phyloP scores from a whole-genome alignment of 192 early-diverging fungal species.

The Allomyces macrogynus region DNA sequence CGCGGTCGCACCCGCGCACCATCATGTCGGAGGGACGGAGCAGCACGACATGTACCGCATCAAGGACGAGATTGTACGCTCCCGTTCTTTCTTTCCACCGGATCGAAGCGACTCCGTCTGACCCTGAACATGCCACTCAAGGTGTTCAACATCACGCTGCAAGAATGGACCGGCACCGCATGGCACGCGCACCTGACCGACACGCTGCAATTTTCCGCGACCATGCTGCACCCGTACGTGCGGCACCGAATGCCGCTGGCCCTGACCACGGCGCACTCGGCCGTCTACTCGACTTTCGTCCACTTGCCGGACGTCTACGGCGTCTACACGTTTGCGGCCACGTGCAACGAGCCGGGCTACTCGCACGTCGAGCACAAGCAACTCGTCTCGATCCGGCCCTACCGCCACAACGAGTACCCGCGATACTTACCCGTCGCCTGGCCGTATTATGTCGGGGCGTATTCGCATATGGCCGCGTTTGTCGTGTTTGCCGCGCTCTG shows the following conservation, averaged over 20 bases:
- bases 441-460: constrained; percentile 78
- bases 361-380: constrained; percentile 52
- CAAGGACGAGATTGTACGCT: constrained; percentile 59
- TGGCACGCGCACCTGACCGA: constrained; percentile 70
- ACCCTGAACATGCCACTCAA: constrained; percentile 12
- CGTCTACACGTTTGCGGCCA: constrained; percentile 88
- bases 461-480: constrained; percentile 69
- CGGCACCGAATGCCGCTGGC: constrained; percentile 38
- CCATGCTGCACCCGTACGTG: constrained; percentile 96
- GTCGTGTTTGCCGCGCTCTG: constrained; percentile 61
- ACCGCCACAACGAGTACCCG: constrained; percentile 88
- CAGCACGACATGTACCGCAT: constrained; percentile 72
- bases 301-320: constrained; percentile 86
- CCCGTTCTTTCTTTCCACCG: neutral
- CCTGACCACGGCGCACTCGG: constrained; percentile 6
- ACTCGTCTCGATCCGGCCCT: constrained; percentile 68
- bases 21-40: constrained; percentile 39
- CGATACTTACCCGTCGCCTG: constrained; percentile 78
- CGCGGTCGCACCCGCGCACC: constrained; percentile 39
- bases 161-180: constrained; percentile 49
- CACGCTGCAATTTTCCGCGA: constrained; percentile 77
- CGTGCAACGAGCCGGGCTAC: constrained; percentile 72
- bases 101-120: neutral
- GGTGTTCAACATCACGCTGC: constrained; percentile 60
- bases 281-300: constrained; percentile 25